phyloP scores from a whole-genome alignment of 169 alveolate genomes.

The Plasmodium billcollinsi region DNA sequence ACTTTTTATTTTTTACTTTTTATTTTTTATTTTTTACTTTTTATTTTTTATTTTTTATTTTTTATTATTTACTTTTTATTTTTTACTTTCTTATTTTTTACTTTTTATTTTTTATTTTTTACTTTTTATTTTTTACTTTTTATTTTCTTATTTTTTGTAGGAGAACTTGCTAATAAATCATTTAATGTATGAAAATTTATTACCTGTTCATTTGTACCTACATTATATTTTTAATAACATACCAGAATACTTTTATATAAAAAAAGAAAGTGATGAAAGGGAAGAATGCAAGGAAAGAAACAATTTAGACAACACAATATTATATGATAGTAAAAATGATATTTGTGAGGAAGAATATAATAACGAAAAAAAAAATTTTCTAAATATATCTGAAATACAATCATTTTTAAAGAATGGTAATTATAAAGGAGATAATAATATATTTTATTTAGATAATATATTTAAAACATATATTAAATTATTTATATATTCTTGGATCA shows the following conservation, averaged over 20 bases:
- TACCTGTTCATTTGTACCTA: constrained; percentile 50
- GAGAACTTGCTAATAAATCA: constrained; percentile 42
- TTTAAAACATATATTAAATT: constrained; percentile 58
- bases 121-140: too few relatives aligned
- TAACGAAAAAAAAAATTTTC: not conserved
- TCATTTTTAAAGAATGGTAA: constrained; percentile 20
- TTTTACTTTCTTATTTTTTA: not conserved
- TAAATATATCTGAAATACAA: constrained; percentile 9
- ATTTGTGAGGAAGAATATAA: not conserved
- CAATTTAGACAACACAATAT: constrained; percentile 26
- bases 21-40: too few relatives aligned
- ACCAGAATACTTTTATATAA: constrained; percentile 58
- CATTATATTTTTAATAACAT: constrained; percentile 20
- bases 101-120: too few relatives aligned
- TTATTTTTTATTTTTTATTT: not conserved
- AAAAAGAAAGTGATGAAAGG: not conserved
- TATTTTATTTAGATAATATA: constrained; percentile 46
- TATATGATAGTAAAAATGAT: constrained; percentile 16
- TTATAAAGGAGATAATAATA: constrained; percentile 15
- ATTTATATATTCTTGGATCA: constrained; percentile 63
- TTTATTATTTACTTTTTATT: not conserved
- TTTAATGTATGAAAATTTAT: constrained; percentile 49
- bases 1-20: not conserved
- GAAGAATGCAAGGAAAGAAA: not conserved
- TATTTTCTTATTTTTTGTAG: constrained; percentile 4